Evolutionary conservation across 805 yeast genomes (phyloP), one percentile per base, ranked within the genome.

Genomic region (Metschnikowia borealis): DNA sequence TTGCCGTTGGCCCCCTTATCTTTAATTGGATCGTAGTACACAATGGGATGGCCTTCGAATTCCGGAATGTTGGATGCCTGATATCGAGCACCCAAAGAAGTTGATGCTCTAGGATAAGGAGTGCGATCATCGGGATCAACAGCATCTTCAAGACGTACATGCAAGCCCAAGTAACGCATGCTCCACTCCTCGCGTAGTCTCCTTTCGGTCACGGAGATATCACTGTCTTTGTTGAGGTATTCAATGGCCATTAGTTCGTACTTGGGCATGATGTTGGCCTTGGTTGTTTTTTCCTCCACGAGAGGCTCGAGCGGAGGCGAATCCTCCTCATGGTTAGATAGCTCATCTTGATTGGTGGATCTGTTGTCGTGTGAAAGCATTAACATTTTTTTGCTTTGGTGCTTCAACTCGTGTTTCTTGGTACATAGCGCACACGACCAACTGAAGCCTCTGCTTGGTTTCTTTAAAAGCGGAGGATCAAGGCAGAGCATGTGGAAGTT

Each of bases 391-490:
- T 64, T 75, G 56, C 65, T 64, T 48, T 68, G 71, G 49, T 71
- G 65, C 49, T 71, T 74, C 32, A 68, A 54, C 43, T 83, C 85
- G 46, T 79, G 77, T 32, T 71, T 76, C 56, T 81, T 79, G n/a
- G 84, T 75, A 69, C 97, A 90, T 5, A 71, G 64, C 29, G 88
- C 91, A 71, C 97, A 90, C 23, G 89, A 79, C 97, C 97, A 91
- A 7, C 89, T 87, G 62, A 89, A 87, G 1, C 96, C 96, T 50
- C 95, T 71, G 40, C 87, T 83, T 1, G 96, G 97, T 60, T 87
- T 87, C 54, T 80, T 80, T 47, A 79, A 64, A 37, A 89, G 67
- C 1, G 97, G 97, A 1, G 97, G 97, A 53, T 85, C 88, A 44
- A 90, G 77, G 61, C 98, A 91, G 35, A 82, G 73, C 81, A 90